Percentiles rank a stretch among this genome's conserved stretches.
phyloP scores from a whole-genome alignment of 257 asterid species.

The Solanum commersonii region DNA sequence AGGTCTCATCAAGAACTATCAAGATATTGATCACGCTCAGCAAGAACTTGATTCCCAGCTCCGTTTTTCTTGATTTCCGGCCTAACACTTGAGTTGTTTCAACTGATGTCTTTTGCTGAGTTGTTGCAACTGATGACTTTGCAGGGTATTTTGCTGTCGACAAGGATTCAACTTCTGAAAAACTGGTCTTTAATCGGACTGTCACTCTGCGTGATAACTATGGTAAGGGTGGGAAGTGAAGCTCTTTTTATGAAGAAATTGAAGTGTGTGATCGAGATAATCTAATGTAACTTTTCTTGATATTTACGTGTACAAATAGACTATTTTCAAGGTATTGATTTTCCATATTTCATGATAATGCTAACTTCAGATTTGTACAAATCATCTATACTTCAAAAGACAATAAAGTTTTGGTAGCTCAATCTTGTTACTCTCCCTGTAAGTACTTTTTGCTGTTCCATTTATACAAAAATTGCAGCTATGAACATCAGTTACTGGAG shows the following conservation, averaged over 20 bases:
- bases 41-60: neutral
- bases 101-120: neutral
- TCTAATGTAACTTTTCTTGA: neutral
- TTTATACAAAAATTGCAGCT: neutral
- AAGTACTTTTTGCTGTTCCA: neutral
- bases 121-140: neutral
- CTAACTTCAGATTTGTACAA: neutral
- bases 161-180: conserved; percentile 49
- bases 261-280: neutral
- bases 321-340: neutral
- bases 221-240: conserved; percentile 51
- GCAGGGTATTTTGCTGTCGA: conserved; percentile 74
- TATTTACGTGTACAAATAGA: neutral
- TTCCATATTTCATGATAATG: neutral
- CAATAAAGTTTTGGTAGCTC: neutral
- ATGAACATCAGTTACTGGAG: neutral
- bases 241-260: neutral
- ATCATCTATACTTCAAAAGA: neutral
- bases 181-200: conserved; percentile 62
- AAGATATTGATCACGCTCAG: neutral
- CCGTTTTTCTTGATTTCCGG: neutral
- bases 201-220: conserved; percentile 67
- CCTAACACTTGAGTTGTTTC: neutral
- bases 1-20: neutral
- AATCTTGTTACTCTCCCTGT: neutral